Conservation (phyloP, 2,329 filamentous ascomycete genomes). For the Fusarium newnesense region DNA sequence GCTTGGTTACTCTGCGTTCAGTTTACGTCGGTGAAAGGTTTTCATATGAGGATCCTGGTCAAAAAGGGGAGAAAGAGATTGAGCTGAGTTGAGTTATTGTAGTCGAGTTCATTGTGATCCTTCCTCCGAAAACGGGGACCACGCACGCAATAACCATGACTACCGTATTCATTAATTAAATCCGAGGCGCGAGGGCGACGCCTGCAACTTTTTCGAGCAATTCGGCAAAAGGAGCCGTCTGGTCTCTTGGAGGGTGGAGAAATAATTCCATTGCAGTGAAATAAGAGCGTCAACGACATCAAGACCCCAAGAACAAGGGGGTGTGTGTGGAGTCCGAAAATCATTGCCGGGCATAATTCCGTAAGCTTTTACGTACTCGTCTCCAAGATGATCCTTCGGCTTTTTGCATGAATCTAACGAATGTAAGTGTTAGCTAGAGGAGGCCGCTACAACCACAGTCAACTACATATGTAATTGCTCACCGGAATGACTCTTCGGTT, state of each 20-base stretch:
- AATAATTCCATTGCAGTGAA: constrained; percentile 16
- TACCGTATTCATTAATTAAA: constrained; percentile 16
- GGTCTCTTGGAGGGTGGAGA: constrained; percentile 29
- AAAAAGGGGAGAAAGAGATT: not conserved
- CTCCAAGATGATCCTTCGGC: not conserved
- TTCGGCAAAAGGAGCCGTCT: constrained; percentile 28
- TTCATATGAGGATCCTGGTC: not conserved
- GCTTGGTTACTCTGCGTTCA: not conserved
- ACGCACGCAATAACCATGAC: constrained; percentile 14
- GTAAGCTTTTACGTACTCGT: constrained; percentile 23
- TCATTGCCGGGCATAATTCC: constrained; percentile 42
- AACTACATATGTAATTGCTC: not conserved
- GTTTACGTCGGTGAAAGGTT: not conserved
- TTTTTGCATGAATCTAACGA: not conserved
- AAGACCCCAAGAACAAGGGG: not conserved
- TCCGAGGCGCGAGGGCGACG: constrained; percentile 21
- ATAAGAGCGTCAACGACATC: constrained; percentile 33
- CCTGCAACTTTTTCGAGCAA: constrained; percentile 7
- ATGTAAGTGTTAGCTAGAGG: not conserved
- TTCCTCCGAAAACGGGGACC: constrained; percentile 27
- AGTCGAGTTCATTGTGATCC: not conserved
- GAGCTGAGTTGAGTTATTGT: not conserved
- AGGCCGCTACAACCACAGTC: not conserved
- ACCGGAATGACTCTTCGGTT: not conserved
- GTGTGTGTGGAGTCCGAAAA: constrained; percentile 32